phyloP scores from a whole-genome alignment of 768 basidiomycete species.

The Wakefieldia striispora region DNA sequence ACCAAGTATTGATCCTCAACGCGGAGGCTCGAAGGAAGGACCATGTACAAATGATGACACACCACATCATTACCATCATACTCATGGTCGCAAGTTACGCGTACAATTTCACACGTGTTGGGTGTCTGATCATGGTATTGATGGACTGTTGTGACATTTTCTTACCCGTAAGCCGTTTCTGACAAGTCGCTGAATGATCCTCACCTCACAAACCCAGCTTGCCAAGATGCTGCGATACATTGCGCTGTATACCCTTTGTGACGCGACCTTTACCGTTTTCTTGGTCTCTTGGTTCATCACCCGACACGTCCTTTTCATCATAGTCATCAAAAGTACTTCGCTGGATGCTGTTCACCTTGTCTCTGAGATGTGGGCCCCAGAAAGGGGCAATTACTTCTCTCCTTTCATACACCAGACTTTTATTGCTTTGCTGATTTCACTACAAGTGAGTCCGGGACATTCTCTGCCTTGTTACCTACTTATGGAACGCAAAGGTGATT shows the following conservation, averaged over 20 bases:
- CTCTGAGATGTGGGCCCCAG: constrained; percentile 55
- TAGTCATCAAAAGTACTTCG: constrained; percentile 63
- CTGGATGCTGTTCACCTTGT: constrained; percentile 50
- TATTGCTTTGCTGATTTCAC: constrained; percentile 46
- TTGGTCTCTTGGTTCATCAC: constrained; percentile 89
- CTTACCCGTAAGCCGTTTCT: constrained; percentile 65
- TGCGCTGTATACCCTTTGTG: constrained; percentile 60
- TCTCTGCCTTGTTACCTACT: not conserved
- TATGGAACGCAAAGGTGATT: constrained; percentile 45
- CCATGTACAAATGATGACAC: constrained; percentile 93
- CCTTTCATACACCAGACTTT: constrained; percentile 46
- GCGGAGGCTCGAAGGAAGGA: constrained; percentile 91
- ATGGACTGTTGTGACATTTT: constrained; percentile 97
- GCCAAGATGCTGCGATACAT: constrained; percentile 96
- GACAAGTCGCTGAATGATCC: not conserved
- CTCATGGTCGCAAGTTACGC: constrained; percentile 79
- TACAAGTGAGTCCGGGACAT: constrained; percentile 50
- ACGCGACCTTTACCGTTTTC: constrained; percentile 76
- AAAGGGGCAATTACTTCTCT: constrained; percentile 57
- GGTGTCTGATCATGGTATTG: constrained; percentile 83
- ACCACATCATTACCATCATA: constrained; percentile 86
- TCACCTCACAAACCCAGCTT: constrained; percentile 44
- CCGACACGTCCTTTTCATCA: constrained; percentile 77
- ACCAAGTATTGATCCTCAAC: constrained; percentile 90
- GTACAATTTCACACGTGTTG: constrained; percentile 83